A percentile compares a stretch with the other conserved stretches of the same genome.
Evolutionary conservation across 148 eudicot species (phyloP).

Genomic region (Cornus suecica): DNA sequence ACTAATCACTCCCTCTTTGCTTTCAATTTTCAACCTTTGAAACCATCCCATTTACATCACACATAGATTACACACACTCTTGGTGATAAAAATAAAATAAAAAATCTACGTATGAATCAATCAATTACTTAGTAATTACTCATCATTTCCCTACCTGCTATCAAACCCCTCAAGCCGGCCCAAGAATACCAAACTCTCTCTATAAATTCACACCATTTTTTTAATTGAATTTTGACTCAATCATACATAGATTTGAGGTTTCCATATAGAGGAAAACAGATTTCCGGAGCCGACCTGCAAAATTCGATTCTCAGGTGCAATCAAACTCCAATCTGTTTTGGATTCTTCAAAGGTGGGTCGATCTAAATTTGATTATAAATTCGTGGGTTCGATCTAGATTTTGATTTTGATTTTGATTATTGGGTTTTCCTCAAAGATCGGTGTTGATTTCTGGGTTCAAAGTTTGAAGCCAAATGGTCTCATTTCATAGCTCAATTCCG

Average conservation of each 20-base stretch:
- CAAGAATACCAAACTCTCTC: background rate
- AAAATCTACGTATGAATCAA: conserved; percentile 7
- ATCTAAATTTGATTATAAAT: conserved; percentile 28
- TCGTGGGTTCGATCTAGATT: conserved; percentile 23
- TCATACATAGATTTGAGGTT: background rate
- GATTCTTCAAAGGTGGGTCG: conserved; percentile 16
- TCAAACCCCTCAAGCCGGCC: conserved; percentile 17
- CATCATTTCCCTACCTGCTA: background rate
- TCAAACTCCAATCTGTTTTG: conserved; percentile 11
- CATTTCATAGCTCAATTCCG: conserved; percentile 35
- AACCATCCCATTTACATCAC: too few relatives aligned
- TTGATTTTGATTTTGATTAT: conserved; percentile 11
- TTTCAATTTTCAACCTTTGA: too few relatives aligned
- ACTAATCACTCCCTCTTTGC: conserved; percentile 1
- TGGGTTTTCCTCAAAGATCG: conserved; percentile 17
- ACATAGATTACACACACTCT: too few relatives aligned
- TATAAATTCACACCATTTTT: background rate
- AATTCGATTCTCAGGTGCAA: conserved; percentile 22
- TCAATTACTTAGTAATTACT: conserved; percentile 7
- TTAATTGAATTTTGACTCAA: background rate
- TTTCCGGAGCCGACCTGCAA: conserved; percentile 4
- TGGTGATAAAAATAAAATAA: too few relatives aligned
- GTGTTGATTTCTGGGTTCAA: conserved; percentile 13
- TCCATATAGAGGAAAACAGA: background rate
- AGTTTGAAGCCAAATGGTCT: conserved; percentile 58